Percentiles rank a stretch among this genome's conserved stretches.
These are phyloP conservation scores for Psilocybe cyanescens DNA, from an alignment of 768 basidiomycete genomes.

Conservation along the genomic window DNA sequence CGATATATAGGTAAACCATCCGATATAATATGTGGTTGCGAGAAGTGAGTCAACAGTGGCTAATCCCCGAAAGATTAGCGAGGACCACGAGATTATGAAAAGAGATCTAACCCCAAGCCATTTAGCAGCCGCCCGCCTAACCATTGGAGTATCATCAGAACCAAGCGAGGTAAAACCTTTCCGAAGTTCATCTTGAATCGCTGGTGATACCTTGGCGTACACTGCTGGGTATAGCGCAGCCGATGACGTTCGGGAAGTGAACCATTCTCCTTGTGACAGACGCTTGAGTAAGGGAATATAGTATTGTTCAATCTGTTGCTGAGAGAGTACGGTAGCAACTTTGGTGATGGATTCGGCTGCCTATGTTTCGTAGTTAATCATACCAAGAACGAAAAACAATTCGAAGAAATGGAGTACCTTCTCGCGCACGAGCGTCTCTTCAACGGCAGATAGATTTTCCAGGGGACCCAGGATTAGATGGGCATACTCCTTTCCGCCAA, in stretches of 20 bases:
- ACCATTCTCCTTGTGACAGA: constrained; percentile 95
- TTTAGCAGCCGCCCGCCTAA: constrained; percentile 93
- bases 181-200: constrained; percentile 85
- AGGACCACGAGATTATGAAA: neutral
- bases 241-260: constrained; percentile 95
- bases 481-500: constrained; percentile 87
- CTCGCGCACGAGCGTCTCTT: constrained; percentile 97
- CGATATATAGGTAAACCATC: constrained; percentile 94
- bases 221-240: constrained; percentile 92
- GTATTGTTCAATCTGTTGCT: constrained; percentile 82
- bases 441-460: constrained; percentile 94
- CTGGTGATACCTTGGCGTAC: constrained; percentile 76
- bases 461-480: constrained; percentile 89
- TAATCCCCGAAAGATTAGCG: constrained; percentile 34
- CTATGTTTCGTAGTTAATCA: constrained; percentile 42
- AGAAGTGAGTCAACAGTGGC: constrained; percentile 80
- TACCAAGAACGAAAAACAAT: constrained; percentile 8
- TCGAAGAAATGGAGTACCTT: constrained; percentile 62
- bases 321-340: constrained; percentile 77
- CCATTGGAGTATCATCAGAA: constrained; percentile 98
- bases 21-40: constrained; percentile 78
- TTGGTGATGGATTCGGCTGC: constrained; percentile 96
- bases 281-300: constrained; percentile 92
- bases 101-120: constrained; percentile 83
- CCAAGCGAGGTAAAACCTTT: constrained; percentile 83